These are phyloP conservation scores for Diaporthe australafricana DNA, from an alignment of 2,329 filamentous ascomycete genomes.

Conservation along the genomic window DNA sequence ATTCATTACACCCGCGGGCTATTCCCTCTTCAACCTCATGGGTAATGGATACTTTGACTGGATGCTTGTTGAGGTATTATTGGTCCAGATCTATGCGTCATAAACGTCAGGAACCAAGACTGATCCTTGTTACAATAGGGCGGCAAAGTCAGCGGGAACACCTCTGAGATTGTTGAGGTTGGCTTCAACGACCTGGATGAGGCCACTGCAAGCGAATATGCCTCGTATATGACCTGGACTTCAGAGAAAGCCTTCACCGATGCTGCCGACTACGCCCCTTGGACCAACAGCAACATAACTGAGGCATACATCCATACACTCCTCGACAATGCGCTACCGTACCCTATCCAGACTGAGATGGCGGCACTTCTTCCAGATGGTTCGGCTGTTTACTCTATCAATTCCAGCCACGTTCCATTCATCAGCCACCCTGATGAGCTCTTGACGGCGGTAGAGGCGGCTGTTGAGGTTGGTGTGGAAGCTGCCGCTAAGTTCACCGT, in stretches of 20 bases:
- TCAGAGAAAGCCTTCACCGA: not conserved
- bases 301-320: slow-evolving; percentile 1
- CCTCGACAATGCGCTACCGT: not conserved
- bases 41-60: not conserved
- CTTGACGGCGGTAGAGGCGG: not conserved
- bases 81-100: not conserved
- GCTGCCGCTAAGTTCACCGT: not conserved
- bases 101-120: not conserved
- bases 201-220: not conserved
- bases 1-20: not conserved
- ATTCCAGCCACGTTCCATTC: not conserved
- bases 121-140: not conserved
- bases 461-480: not conserved
- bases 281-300: not conserved
- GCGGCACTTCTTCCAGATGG: not conserved
- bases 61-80: not conserved
- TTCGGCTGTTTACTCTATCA: not conserved
- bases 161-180: not conserved
- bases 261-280: not conserved
- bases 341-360: not conserved
- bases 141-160: not conserved
- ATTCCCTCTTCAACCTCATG: not conserved
- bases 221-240: not conserved
- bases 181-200: not conserved
- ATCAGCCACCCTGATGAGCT: not conserved